These are phyloP conservation scores for Wallacemonas sp. DNA, from an alignment of 208 protist species.

Conservation along the genomic window DNA sequence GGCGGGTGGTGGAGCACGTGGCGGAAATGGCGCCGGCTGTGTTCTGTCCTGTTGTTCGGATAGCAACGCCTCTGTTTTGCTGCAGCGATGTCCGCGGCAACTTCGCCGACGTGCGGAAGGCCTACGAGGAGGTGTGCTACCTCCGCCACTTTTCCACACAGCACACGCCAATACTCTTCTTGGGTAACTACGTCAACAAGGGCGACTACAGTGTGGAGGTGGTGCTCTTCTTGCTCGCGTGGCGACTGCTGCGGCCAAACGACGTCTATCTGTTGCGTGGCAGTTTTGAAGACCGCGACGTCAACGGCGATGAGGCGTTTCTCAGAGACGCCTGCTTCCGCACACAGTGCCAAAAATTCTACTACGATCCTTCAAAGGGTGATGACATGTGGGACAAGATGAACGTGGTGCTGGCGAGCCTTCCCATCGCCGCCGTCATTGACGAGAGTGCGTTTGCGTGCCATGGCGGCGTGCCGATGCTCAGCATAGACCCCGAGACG, in stretches of 20 bases:
- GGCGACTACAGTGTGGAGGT: slow-evolving; percentile 83
- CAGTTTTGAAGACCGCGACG: slow-evolving; percentile 77
- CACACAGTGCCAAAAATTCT: slow-evolving; percentile 56
- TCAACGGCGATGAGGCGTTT: slow-evolving; percentile 61
- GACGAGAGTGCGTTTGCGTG: slow-evolving; percentile 81
- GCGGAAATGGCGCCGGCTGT: slow-evolving; percentile 8
- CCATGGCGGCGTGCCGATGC: slow-evolving; percentile 88
- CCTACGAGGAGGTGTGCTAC: slow-evolving; percentile 33
- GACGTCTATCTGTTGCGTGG: slow-evolving; percentile 86
- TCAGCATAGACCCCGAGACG: slow-evolving; percentile 9
- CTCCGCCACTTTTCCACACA: slow-evolving; percentile 53
- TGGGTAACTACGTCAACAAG: slow-evolving; percentile 97
- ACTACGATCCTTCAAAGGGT: slow-evolving; percentile 55
- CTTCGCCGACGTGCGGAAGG: slow-evolving; percentile 55
- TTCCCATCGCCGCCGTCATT: slow-evolving; percentile 85
- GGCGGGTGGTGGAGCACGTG: neutral
- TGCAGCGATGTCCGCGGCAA: slow-evolving; percentile 76
- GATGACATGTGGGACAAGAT: slow-evolving; percentile 62
- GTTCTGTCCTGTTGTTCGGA: slow-evolving; percentile 31
- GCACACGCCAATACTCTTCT: slow-evolving; percentile 89
- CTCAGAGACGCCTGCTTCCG: slow-evolving; percentile 29
- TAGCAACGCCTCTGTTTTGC: slow-evolving; percentile 55
- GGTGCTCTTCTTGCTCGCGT: slow-evolving; percentile 68
- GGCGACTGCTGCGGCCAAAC: slow-evolving; percentile 54
- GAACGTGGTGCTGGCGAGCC: slow-evolving; percentile 66